Evolutionary conservation across 1,284 basidiomycete genomes (phyloP), one percentile per base, ranked within the genome.

Genomic region (Crepidotus sp.): DNA sequence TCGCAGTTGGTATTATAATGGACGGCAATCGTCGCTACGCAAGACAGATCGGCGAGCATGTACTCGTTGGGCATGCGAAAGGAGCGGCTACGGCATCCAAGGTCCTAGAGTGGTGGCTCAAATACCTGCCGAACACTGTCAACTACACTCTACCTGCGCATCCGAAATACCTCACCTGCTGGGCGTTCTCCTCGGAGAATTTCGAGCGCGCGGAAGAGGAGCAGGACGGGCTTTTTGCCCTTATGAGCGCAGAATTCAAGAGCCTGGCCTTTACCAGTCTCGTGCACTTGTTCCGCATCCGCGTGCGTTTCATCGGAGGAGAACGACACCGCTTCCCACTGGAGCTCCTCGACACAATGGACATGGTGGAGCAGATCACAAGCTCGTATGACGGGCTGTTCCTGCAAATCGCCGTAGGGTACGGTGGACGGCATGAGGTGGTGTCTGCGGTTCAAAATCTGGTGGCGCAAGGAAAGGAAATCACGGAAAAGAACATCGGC

Each of bases 21-120:
- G 49, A 50, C 30, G 49, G 49, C 1, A 50, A 50, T 18, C 49
- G 49, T 13, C 27, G 27, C 27, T 29, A 29, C 11, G 11, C 27
- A 3, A 8, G 27, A 6, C 27, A 29, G 11, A 29, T 29, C 24
- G 43, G 47, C 6, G 15, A 48, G 17, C 46, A 14, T 36, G 42
- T 49, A 4, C 25, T 49, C 11, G 35, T 35, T 1, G 49, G 49
- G 9, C 49, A 51, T 21, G 42, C 42, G n/a, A 40, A 40, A 18
- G 50, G 50, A 3, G 42, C 49, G 6, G 39, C 34, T 22, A 49
- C 47, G 6, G 47, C 50, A 7, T 41, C 42, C 15, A 42, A 43
- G 10, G 46, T 51, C 17, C 42, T 48, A 26, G 47, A 51, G 29
- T 51, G 50, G 50, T 51, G 50, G 50, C 17, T 49, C 11, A 51